These are phyloP conservation scores for Anthostomella pinea DNA, from an alignment of 2,329 filamentous ascomycete genomes.

Conservation along the genomic window DNA sequence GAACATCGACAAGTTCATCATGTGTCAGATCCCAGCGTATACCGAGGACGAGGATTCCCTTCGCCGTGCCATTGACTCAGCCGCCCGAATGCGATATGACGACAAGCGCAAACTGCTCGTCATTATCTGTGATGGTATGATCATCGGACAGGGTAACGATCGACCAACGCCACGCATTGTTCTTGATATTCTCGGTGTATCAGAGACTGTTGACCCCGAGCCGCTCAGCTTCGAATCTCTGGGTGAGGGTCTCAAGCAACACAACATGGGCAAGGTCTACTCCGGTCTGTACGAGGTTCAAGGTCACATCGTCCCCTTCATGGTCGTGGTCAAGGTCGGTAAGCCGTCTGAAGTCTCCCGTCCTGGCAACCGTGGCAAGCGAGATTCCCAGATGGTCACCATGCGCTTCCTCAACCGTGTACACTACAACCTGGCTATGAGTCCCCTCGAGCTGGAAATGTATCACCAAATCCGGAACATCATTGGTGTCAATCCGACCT, in stretches of 20 bases:
- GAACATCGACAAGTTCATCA: constrained; percentile 96
- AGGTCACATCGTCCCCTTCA: constrained; percentile 95
- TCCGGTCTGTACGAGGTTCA: constrained; percentile 97
- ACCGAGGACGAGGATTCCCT: constrained; percentile 98
- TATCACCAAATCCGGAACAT: constrained; percentile 98
- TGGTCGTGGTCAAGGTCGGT: constrained; percentile 95
- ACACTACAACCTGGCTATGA: constrained; percentile 97
- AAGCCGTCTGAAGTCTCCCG: constrained; percentile 97
- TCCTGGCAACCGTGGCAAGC: constrained; percentile 95
- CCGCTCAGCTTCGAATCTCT: constrained; percentile 95
- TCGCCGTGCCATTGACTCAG: constrained; percentile 93
- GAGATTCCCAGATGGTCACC: constrained; percentile 96
- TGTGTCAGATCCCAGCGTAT: constrained; percentile 95
- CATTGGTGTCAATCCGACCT: constrained; percentile 96
- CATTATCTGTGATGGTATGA: constrained; percentile 97
- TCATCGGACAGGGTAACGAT: constrained; percentile 98
- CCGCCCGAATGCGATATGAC: constrained; percentile 92
- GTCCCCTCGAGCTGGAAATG: constrained; percentile 93
- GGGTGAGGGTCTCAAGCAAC: constrained; percentile 92
- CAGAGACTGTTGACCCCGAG: constrained; percentile 90
- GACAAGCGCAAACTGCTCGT: constrained; percentile 96
- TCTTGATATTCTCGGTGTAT: constrained; percentile 92
- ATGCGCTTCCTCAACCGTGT: constrained; percentile 99
- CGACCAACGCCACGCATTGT: constrained; percentile 93
- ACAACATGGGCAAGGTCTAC: constrained; percentile 99